Conservation (phyloP, 208 protist genomes). For the Phytomonas sp. region DNA sequence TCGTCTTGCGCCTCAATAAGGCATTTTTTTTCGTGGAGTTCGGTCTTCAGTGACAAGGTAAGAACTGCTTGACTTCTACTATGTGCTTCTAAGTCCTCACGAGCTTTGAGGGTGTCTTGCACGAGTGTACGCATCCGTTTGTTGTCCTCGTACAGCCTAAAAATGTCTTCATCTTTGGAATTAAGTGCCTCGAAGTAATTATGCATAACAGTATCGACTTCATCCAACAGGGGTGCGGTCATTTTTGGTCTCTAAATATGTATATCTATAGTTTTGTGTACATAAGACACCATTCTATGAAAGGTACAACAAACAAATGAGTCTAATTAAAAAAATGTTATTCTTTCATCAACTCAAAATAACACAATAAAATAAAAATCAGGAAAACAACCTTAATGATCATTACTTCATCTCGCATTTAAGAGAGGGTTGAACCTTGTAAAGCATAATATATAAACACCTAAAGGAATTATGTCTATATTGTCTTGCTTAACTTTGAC, state of each 20-base stretch:
- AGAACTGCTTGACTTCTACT: conserved; percentile 24
- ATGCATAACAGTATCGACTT: conserved; percentile 49
- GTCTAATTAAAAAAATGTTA: not conserved
- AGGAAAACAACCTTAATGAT: not conserved
- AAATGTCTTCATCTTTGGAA: conserved; percentile 71
- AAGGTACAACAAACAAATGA: not conserved
- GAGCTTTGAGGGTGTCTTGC: conserved; percentile 25
- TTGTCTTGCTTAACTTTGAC: not conserved
- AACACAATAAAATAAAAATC: not conserved
- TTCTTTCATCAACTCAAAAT: not conserved
- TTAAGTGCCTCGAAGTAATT: conserved; percentile 62
- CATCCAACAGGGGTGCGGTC: conserved; percentile 17
- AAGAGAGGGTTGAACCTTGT: not conserved
- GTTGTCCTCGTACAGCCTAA: conserved; percentile 66
- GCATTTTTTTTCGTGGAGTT: conserved; percentile 41
- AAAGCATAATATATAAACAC: not conserved
- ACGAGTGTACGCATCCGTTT: conserved; percentile 50
- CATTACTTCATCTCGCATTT: not conserved
- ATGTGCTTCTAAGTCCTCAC: conserved; percentile 46
- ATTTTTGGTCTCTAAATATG: conserved; percentile 9
- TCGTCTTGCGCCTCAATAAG: conserved; percentile 40
- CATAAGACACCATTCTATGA: not conserved
- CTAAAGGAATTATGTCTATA: not conserved
- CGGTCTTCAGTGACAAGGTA: conserved; percentile 30
- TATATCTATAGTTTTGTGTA: not conserved